Evolutionary conservation across 371 early-diverging fungal species (phyloP).

Genomic region (Homolaphlyctis polyrhiza): DNA sequence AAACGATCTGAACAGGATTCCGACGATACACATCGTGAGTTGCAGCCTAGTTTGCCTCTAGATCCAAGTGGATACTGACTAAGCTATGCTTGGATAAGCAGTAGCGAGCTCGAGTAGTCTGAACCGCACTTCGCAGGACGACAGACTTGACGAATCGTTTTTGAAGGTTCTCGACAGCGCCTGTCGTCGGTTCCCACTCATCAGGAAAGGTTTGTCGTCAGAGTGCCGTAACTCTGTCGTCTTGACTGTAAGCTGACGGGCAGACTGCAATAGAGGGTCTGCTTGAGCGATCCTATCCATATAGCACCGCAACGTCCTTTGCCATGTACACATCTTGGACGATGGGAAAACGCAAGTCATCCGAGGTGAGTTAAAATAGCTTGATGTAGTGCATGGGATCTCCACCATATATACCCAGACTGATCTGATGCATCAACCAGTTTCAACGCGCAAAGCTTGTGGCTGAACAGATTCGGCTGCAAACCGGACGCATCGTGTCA

Average conservation of each 20-base stretch:
- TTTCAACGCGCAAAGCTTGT: constrained; percentile 8
- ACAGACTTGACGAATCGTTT: neutral
- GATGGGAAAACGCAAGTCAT: constrained; percentile 20
- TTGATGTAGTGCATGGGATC: neutral
- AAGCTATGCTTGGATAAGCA: neutral
- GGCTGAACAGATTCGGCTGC: neutral
- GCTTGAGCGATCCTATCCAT: constrained; percentile 18
- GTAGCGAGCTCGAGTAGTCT: neutral
- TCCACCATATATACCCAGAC: no score
- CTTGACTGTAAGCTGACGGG: neutral
- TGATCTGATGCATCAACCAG: neutral
- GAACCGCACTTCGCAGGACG: no score
- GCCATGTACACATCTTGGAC: constrained; percentile 14
- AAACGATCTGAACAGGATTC: neutral
- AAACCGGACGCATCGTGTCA: neutral
- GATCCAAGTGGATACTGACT: neutral
- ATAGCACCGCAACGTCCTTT: constrained; percentile 10
- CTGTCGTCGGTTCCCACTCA: constrained; percentile 12
- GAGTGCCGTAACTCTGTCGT: neutral
- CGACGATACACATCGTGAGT: neutral
- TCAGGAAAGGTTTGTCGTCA: constrained; percentile 10
- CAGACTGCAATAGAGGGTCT: neutral
- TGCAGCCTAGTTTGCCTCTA: neutral
- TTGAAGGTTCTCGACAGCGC: neutral
- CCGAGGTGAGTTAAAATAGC: constrained; percentile 10